Evolutionary conservation across 1,284 basidiomycete genomes (phyloP).

Genomic region (Naganishia albida): DNA sequence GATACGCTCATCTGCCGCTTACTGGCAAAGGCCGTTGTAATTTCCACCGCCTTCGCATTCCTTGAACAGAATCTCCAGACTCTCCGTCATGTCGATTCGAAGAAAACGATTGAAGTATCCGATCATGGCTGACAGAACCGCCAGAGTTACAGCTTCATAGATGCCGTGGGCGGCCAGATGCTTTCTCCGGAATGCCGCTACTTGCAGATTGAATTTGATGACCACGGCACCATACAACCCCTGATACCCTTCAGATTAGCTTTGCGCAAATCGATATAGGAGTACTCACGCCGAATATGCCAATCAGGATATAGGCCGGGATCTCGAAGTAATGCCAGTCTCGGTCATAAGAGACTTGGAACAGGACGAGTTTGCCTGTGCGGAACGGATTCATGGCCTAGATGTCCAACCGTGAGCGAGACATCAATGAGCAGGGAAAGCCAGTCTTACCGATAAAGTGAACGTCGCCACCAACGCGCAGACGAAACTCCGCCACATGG

Average conservation of each 20-base stretch:
- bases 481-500: slow-evolving; percentile 97
- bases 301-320: slow-evolving; percentile 89
- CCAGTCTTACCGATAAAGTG: slow-evolving; percentile 75
- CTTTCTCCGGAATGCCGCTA: slow-evolving; percentile 88
- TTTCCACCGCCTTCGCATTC: slow-evolving; percentile 96
- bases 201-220: slow-evolving; percentile 95
- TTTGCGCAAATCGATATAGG: not conserved
- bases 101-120: slow-evolving; percentile 94
- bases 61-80: slow-evolving; percentile 91
- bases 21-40: slow-evolving; percentile 92
- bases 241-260: slow-evolving; percentile 54
- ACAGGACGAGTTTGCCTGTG: slow-evolving; percentile 95
- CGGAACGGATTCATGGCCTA: slow-evolving; percentile 97
- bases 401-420: not conserved
- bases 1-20: slow-evolving; percentile 48
- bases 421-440: not conserved
- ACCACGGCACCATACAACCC: slow-evolving; percentile 96
- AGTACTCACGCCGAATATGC: slow-evolving; percentile 81
- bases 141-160: slow-evolving; percentile 83
- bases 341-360: slow-evolving; percentile 95
- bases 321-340: slow-evolving; percentile 99
- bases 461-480: slow-evolving; percentile 96
- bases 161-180: slow-evolving; percentile 81
- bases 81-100: slow-evolving; percentile 97
- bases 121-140: slow-evolving; percentile 83